phyloP scores from a whole-genome alignment of 768 basidiomycete genomes.

The Rickenella mellea region DNA sequence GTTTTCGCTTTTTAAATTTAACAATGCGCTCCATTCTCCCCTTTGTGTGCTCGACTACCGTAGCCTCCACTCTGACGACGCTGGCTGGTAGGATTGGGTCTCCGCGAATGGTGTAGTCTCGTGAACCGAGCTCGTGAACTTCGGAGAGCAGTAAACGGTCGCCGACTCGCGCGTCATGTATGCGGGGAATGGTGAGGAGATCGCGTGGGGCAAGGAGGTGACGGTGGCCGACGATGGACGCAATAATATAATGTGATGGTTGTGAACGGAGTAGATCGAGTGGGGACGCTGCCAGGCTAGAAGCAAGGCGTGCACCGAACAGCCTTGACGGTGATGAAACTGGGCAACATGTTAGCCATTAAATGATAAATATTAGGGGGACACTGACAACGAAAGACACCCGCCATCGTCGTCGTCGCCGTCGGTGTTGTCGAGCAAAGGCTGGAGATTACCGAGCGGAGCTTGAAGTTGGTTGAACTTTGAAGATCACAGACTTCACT shows the following conservation, averaged over 20 bases:
- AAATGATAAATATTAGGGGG: not conserved
- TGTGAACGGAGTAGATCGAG: conserved; percentile 81
- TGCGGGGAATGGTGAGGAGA: conserved; percentile 85
- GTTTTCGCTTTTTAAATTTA: conserved; percentile 98
- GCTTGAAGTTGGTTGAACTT: conserved; percentile 6
- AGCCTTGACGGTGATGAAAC: not conserved
- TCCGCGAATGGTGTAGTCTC: conserved; percentile 86
- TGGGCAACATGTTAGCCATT: not conserved
- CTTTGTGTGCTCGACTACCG: conserved; percentile 97
- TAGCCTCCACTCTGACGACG: conserved; percentile 70
- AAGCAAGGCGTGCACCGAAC: not conserved
- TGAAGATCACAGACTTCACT: no score
- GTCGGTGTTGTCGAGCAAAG: not conserved
- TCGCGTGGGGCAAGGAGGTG: conserved; percentile 89
- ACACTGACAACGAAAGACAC: conserved; percentile 19
- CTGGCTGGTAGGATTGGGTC: conserved; percentile 58
- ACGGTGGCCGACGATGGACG: conserved; percentile 76
- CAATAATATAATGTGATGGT: conserved; percentile 87
- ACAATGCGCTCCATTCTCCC: conserved; percentile 84
- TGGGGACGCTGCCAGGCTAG: conserved; percentile 27
- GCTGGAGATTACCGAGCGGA: conserved; percentile 12
- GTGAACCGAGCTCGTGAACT: conserved; percentile 90
- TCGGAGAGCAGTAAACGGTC: conserved; percentile 75
- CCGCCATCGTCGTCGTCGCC: conserved; percentile 15
- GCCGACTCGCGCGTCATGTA: conserved; percentile 80